Base-by-base conservation (phyloP, 306 rosid genomes). In the Notholithocarpus densiflorus region DNA sequence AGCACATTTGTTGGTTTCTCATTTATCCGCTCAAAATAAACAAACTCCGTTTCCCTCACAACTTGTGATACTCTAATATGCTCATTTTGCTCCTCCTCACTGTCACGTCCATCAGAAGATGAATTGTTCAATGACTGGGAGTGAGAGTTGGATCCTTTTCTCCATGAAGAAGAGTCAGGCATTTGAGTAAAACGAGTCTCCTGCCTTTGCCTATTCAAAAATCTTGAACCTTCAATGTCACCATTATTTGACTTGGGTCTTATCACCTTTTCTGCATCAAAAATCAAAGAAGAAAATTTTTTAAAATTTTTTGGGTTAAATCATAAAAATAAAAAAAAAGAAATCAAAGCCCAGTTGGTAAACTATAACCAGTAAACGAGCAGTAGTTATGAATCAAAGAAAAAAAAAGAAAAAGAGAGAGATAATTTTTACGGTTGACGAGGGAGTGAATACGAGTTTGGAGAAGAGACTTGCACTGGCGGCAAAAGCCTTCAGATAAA, bases 401-500 rank as follows among this genome's bases (percentile, higher is more conserved):
- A 14, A 64, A 54, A 62, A n/a, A 4, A 5, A 52, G 0, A 19
- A 54, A 5, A 1, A 20, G 14, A 56, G 10, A 21, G 14, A 9
- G 53, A 13, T 2, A 48, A 48, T 48, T 48, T 18, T 34, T 73
- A 74, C 84, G 77, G 69, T 77, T 86, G 21, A 18, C 59, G 27
- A 77, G 69, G 32, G 13, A 15, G 70, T 2, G 60, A 0, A 84
- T 65, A 51, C 89, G 80, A 24, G 37, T 5, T 57, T 75, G 81
- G 4, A 89, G 8, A 19, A 57, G 82, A 80, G 2, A 3, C n/a
- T 75, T n/a, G 11, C 92, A 89, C 56, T 71, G 77, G 3, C 27
- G 2, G 70, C 92, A 89, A 56, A 89, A 40, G 5, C 59, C 82
- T 31, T 73, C 32, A 5, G 90, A 84, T 60, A 89, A 71, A 68